Evolutionary conservation across 495 filamentous ascomycete genomes (phyloP), one percentile per base, ranked within the genome.

Genomic region (Xylona heveae): DNA sequence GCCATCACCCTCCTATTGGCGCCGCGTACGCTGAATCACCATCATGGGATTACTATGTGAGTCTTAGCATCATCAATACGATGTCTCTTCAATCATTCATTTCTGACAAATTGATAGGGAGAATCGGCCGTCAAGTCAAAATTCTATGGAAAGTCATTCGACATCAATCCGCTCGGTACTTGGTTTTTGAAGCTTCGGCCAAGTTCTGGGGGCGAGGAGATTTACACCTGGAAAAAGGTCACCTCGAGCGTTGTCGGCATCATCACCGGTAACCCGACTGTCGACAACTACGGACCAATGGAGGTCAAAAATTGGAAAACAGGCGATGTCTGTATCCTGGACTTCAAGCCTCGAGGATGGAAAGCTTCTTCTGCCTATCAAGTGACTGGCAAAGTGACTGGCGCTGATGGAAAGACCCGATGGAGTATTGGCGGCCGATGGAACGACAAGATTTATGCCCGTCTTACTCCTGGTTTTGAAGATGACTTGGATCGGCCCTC

Each of bases 181-280:
- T 97, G 88, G 88, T 97, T 97, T 54, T 59, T 95, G 38, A 77
- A 68, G 43, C 60, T 97, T 20, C 77, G 85, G 1, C 79, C 83
- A 5, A 61, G 66, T 4, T 64, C 70, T 10, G 81, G 79, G 3
- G 71, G 69, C 4, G 80, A 90, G 44, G 88, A 97, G 41, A 59
- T 94, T 4, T 95, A 90, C 53, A 94, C 84, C 2, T 97, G 88
- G 88, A 95, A 94, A 57, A 97, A 97, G 51, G 83, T 93, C 24
- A 95, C 81, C 3, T 90, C 84, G 9, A 88, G 82, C n/a, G 88
- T 97, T 2, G 70, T 95, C 19, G 88, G 88, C 36, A 97, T 97
- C 49, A 94, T 97, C 43, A 95, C 84, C 0, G 90, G 90, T 16
- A 85, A 77, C 36, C 88, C 88, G 4, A 80, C 78, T 0, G 83